These are phyloP conservation scores for Aschersonia sp. DNA, from an alignment of 2,329 filamentous ascomycete species.

Conservation along the genomic window DNA sequence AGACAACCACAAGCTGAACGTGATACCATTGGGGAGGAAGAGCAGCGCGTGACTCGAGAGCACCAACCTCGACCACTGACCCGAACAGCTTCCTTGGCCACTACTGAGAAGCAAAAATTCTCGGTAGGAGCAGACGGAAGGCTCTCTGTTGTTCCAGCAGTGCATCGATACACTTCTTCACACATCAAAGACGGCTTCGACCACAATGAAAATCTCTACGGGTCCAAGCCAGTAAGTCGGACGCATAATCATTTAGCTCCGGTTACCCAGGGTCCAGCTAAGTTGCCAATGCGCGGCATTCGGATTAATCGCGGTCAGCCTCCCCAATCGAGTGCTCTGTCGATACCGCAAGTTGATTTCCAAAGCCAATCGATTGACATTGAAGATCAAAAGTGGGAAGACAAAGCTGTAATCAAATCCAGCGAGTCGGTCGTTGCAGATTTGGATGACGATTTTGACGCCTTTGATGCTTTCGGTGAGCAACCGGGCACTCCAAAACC, in stretches of 20 bases:
- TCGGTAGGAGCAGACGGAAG: constrained; percentile 2
- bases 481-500: constrained; percentile 9
- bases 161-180: constrained; percentile 10
- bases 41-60: not conserved
- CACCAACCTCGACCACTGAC: not conserved
- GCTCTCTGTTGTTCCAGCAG: constrained; percentile 17
- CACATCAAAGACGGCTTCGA: constrained; percentile 20
- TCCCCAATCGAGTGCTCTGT: not conserved
- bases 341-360: constrained; percentile 1
- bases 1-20: constrained; percentile 1
- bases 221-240: constrained; percentile 1
- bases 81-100: constrained; percentile 1
- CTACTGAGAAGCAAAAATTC: constrained; percentile 2
- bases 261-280: constrained; percentile 11
- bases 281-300: constrained; percentile 23
- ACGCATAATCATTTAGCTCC: not conserved
- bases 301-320: constrained; percentile 3
- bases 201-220: constrained; percentile 4
- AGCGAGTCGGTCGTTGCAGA: constrained; percentile 7
- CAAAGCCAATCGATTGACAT: constrained; percentile 5
- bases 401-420: constrained; percentile 6
- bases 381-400: constrained; percentile 9
- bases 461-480: constrained; percentile 10
- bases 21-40: constrained; percentile 1
- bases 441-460: constrained; percentile 11